Base-by-base conservation (phyloP, 208 protist species). In the Wallacemonas sp. region DNA sequence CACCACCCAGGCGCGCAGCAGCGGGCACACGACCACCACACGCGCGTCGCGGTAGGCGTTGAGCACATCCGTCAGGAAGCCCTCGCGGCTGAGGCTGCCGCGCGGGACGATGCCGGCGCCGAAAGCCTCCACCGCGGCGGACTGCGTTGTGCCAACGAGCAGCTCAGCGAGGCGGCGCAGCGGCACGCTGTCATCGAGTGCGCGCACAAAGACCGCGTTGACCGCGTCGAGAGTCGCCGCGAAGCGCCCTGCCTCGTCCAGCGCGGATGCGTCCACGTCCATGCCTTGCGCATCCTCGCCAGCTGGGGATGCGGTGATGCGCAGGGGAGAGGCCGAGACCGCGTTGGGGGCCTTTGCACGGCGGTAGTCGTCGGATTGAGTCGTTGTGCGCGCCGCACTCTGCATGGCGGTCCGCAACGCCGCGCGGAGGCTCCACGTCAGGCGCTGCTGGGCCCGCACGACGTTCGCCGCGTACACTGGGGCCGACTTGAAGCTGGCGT, bases 91-190 rank as follows among this genome's bases (percentile, higher is more conserved):
- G 39, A 80, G 41, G 3, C 62, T 29, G 4, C 65, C 72, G 24
- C 57, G 57, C 4, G 26, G 46, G 49, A 34, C 68, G 14, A 70
- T 14, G 61, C 65, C 67, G 61, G 77, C 71, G 19, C 77, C 71
- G 61, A 81, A 81, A 0, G 70, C 75, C 63, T 85, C 71, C 16
- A 65, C 71, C 1, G 68, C 73, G 33, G 72, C 24, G 54, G 26
- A 41, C 52, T 78, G 75, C 47, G 74, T 61, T 39, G 74, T 76
- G 26, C 77, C 68, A 11, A 76, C 58, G 54, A 77, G 81, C 47
- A 86, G 63, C 68, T 96, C 90, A 9, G 83, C 69, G 69, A 96
- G 81, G 41, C 87, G 90, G 9, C 87, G 78, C 47, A 93, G 81
- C 6, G 81, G 80, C 11, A 70, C 71, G 38, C 73, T 84, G 60